Evolutionary conservation across 768 basidiomycete species (phyloP).

Genomic region (Auricularia heimuer): DNA sequence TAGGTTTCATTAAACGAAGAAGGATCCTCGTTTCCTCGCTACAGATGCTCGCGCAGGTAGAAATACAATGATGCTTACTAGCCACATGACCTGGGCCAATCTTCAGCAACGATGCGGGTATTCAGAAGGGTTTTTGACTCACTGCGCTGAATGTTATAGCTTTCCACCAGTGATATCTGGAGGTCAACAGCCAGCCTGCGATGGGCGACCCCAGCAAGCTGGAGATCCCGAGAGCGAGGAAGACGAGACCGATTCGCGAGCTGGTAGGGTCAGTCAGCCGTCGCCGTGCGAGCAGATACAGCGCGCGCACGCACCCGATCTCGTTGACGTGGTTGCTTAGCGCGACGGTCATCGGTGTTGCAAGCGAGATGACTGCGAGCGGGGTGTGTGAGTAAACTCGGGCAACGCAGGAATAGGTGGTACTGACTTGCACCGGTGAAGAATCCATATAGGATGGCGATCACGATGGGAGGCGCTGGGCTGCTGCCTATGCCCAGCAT

Average conservation of each 20-base stretch:
- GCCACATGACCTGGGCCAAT: no score
- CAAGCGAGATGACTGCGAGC: not conserved
- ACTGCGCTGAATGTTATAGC: not conserved
- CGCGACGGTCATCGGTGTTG: not conserved
- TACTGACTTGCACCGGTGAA: conserved; percentile 34
- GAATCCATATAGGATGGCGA: conserved; percentile 37
- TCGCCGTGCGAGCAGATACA: not conserved
- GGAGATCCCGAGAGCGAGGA: not conserved
- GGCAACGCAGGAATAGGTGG: no score
- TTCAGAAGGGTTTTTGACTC: not conserved
- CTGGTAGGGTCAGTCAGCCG: not conserved
- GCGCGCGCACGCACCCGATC: not conserved
- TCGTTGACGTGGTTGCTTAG: not conserved
- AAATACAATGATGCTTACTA: no score
- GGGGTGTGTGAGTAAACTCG: not conserved
- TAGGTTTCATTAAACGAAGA: no score
- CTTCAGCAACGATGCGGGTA: no score
- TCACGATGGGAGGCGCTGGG: conserved; percentile 15
- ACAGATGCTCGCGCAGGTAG: no score
- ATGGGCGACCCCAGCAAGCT: not conserved
- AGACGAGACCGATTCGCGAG: not conserved
- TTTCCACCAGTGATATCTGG: not conserved
- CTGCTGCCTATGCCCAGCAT: not conserved
- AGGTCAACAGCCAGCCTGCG: not conserved
- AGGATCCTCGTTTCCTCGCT: no score